These are phyloP conservation scores for Pyrenochaeta sp. DNA, from an alignment of 2,329 filamentous ascomycete genomes.

Conservation along the genomic window DNA sequence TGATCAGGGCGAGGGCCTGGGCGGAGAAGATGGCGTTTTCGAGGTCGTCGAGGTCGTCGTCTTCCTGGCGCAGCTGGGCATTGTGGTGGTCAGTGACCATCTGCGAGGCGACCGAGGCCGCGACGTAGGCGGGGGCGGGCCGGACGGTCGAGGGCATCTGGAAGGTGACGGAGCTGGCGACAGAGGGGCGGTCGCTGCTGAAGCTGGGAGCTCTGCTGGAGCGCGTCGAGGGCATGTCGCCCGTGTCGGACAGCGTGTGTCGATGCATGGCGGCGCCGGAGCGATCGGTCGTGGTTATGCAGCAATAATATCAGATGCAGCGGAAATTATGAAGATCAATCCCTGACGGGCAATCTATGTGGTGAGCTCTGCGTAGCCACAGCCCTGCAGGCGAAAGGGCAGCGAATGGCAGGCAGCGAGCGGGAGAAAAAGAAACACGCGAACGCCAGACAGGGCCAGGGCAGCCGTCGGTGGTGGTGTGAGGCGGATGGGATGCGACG, in stretches of 20 bases:
- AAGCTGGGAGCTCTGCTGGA: conserved; percentile 60
- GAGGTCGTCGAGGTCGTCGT: conserved; percentile 65
- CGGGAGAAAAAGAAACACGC: conserved; percentile 17
- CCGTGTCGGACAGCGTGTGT: conserved; percentile 44
- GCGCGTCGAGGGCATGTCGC: conserved; percentile 44
- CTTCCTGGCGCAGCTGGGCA: conserved; percentile 72
- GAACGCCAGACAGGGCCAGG: conserved; percentile 18
- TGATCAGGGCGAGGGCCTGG: conserved; percentile 78
- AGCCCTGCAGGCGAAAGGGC: conserved; percentile 21
- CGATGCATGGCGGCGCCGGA: conserved; percentile 40
- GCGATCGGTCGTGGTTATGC: too few species aligned
- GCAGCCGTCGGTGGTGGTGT: too few species aligned
- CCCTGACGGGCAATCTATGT: not conserved
- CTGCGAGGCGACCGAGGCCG: conserved; percentile 84
- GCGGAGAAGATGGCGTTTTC: conserved; percentile 77
- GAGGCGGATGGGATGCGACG: too few species aligned
- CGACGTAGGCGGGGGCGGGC: conserved; percentile 86
- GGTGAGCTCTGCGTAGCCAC: conserved; percentile 16
- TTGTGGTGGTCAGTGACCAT: conserved; percentile 91
- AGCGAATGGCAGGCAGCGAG: too few species aligned
- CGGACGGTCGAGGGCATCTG: conserved; percentile 72
- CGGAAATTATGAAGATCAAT: conserved; percentile 2
- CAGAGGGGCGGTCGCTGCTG: conserved; percentile 74
- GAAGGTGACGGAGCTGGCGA: conserved; percentile 58
- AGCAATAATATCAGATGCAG: conserved; percentile 7